phyloP scores from a whole-genome alignment of 2,329 filamentous ascomycete genomes.

The Triangularia verruculosa region DNA sequence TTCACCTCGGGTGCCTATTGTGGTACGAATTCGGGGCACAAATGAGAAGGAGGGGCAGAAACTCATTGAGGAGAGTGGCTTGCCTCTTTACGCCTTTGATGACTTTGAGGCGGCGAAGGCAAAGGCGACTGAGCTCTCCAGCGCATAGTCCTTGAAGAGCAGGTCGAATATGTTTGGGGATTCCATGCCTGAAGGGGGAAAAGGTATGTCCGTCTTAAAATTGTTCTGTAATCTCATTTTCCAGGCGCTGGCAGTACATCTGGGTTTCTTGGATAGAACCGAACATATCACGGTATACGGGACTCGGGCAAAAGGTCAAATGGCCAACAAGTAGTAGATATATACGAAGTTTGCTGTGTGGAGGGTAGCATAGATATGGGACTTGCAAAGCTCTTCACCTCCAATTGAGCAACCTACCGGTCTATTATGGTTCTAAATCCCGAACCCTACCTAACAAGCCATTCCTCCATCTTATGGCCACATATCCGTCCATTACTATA shows the following conservation, averaged over 20 bases:
- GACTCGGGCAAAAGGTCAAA: no score
- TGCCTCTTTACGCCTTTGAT: constrained; percentile 69
- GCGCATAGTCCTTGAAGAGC: not conserved
- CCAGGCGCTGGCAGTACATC: no score
- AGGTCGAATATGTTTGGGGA: not conserved
- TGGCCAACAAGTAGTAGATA: no score
- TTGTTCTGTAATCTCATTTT: no score
- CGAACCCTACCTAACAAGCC: no score
- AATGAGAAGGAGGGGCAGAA: constrained; percentile 68
- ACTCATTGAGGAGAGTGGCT: constrained; percentile 65
- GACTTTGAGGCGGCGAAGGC: constrained; percentile 70
- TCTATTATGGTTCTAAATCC: no score
- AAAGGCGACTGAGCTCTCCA: constrained; percentile 59
- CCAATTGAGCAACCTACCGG: no score
- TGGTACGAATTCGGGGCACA: constrained; percentile 74
- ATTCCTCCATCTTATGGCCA: not conserved
- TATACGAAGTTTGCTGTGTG: no score
- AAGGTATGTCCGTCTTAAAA: not conserved
- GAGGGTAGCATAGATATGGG: no score
- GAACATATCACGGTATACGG: no score
- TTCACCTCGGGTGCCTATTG: constrained; percentile 64
- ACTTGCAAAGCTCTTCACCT: no score
- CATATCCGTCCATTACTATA: constrained; percentile 14
- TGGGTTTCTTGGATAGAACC: no score
- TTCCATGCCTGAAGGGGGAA: not conserved